These are phyloP conservation scores for Paxillus ammoniavirescens DNA, from an alignment of 768 basidiomycete species.

Conservation along the genomic window DNA sequence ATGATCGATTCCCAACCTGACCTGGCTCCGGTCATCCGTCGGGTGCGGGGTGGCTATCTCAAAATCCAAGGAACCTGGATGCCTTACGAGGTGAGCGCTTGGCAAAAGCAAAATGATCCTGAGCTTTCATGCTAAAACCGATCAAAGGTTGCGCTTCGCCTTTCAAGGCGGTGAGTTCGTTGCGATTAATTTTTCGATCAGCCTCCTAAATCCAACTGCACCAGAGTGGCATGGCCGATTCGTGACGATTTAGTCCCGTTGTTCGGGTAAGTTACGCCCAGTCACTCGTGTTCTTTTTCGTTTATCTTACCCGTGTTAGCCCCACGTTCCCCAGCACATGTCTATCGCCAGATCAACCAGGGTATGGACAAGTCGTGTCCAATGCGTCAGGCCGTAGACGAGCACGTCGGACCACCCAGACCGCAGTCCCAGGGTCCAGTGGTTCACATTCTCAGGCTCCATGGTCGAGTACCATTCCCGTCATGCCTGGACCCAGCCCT, in stretches of 20 bases:
- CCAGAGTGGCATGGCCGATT: constrained; percentile 85
- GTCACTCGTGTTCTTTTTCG: not conserved
- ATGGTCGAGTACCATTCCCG: constrained; percentile 51
- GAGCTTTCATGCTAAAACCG: constrained; percentile 11
- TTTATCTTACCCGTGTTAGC: constrained; percentile 38
- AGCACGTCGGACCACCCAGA: constrained; percentile 50
- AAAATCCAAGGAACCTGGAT: constrained; percentile 96
- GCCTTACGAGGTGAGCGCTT: constrained; percentile 72
- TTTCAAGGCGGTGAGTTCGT: constrained; percentile 69
- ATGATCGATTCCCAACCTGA: constrained; percentile 93
- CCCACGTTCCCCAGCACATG: constrained; percentile 84
- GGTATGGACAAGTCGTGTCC: constrained; percentile 81
- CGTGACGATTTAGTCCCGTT: constrained; percentile 84
- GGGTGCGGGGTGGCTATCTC: constrained; percentile 84
- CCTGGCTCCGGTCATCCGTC: constrained; percentile 75
- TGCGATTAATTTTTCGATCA: constrained; percentile 9
- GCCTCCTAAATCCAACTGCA: constrained; percentile 11
- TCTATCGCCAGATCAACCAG: constrained; percentile 80
- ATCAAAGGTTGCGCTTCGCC: constrained; percentile 67
- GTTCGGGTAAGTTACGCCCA: constrained; percentile 61
- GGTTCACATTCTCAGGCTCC: constrained; percentile 33
- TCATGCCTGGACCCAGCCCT: constrained; percentile 23
- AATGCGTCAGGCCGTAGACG: constrained; percentile 59
- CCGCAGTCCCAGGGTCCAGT: constrained; percentile 31
- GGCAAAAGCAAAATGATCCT: constrained; percentile 4